These are phyloP conservation scores for Niveomyces coronatus DNA, from an alignment of 2,329 filamentous ascomycete species.

Conservation along the genomic window DNA sequence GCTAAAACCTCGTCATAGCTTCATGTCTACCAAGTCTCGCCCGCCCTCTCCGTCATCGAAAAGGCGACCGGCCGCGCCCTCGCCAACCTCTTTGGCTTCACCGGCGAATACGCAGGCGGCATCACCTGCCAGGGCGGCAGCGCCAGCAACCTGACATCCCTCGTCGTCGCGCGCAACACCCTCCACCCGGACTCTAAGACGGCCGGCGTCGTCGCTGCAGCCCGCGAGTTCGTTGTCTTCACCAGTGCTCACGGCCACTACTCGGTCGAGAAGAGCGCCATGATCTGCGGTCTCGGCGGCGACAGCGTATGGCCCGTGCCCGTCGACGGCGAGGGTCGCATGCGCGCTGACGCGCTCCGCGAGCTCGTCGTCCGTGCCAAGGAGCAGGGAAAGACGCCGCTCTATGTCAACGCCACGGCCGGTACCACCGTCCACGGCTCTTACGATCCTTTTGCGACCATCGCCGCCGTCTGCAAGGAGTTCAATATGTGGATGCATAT, in stretches of 20 bases:
- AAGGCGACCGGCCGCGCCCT: conserved; percentile 67
- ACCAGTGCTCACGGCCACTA: conserved; percentile 90
- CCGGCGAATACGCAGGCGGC: conserved; percentile 58
- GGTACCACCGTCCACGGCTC: conserved; percentile 89
- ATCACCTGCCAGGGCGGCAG: conserved; percentile 74
- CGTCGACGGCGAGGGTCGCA: conserved; percentile 61
- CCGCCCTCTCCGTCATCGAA: conserved; percentile 77
- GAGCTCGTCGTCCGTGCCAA: conserved; percentile 51
- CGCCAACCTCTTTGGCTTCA: conserved; percentile 68
- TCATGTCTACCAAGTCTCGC: conserved; percentile 90
- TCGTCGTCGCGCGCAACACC: conserved; percentile 79
- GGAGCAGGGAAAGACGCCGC: conserved; percentile 62
- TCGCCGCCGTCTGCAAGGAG: conserved; percentile 59
- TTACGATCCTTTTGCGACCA: conserved; percentile 67
- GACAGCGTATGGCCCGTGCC: conserved; percentile 62
- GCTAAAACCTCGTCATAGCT: conserved; percentile 33
- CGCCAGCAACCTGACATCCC: conserved; percentile 73
- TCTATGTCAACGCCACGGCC: conserved; percentile 93
- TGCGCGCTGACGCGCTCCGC: conserved; percentile 58
- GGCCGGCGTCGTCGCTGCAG: conserved; percentile 62
- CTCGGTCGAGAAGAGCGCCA: conserved; percentile 88
- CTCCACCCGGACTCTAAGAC: conserved; percentile 70
- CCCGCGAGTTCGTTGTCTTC: conserved; percentile 66
- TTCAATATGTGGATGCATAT: conserved; percentile 84
- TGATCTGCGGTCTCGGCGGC: conserved; percentile 75